Base-by-base conservation (phyloP, 2,329 filamentous ascomycete species). In the Pestalotiopsis sp. region DNA sequence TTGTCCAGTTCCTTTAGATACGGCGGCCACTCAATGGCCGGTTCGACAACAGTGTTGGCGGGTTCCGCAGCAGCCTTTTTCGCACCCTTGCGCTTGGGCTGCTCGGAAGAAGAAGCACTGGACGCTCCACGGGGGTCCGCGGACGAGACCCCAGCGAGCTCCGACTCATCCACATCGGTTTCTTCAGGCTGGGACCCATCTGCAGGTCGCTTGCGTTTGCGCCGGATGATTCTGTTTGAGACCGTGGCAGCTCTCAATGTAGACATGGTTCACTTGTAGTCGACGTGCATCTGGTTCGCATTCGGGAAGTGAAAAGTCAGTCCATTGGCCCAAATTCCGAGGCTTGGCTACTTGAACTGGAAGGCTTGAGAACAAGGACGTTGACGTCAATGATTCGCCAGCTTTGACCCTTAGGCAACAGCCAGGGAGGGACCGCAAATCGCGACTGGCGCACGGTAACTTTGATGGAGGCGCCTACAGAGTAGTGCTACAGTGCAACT, bases 1-100 rank as follows among this genome's bases (percentile, higher is more conserved):
- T 91, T 90, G 31, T 92, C 90, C 9, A 98, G 85, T 57, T 85
- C 84, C 68, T 89, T 91, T 79, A 98, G 93, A 61, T 87, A 84
- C 1, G 89, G 85, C 0, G 95, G 94, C 94, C 95, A 98, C 63
- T 83, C 81, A 36, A 84, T 80, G 27, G 76, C 70, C 67, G 82
- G 82, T 9, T 78, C 72, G n/a, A 77, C 73, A 11, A 69, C 52
- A 13, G 69, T 13, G 25, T 68, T 72, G n/a, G 63, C 63, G 36
- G 45, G 14, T 3, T 52, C 17, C 17, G 65, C 25, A 27, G 62
- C 70, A 36, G 38, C 61, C 71, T 71, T 77, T 69, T 75, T 72
- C 45, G 71, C 20, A 52, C 45, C 45, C 59, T 52, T 31, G 27
- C 12, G 7, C 2, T 13, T 45, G n/a, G 38, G 3, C 11, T 59